Percentiles rank a stretch among this genome's conserved stretches.
Conservation (phyloP, 2,329 filamentous ascomycete genomes). For the Claviceps sp. region DNA sequence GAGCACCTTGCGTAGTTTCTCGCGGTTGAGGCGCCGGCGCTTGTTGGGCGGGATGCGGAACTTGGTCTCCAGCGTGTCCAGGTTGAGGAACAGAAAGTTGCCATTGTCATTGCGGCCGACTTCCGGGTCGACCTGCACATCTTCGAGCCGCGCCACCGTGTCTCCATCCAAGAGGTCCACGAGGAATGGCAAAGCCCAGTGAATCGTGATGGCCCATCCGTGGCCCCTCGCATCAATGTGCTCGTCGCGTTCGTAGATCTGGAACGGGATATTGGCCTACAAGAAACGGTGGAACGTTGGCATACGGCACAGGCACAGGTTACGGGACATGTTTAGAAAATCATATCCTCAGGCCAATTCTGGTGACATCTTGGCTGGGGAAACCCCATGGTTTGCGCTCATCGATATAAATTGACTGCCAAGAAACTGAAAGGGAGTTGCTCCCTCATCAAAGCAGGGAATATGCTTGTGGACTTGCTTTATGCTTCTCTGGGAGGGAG, state of each 20-base stretch:
- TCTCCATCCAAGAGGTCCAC: conserved; percentile 12
- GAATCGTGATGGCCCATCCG: conserved; percentile 47
- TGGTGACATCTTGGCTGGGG: too few relatives aligned
- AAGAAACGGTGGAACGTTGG: background rate
- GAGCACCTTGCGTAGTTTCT: conserved; percentile 20
- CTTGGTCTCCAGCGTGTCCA: conserved; percentile 21
- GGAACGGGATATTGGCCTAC: conserved; percentile 18
- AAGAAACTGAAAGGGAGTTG: too few relatives aligned
- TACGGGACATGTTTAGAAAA: too few relatives aligned
- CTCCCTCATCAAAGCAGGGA: too few relatives aligned
- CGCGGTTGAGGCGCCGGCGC: conserved; percentile 22
- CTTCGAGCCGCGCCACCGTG: conserved; percentile 12
- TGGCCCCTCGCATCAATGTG: conserved; percentile 19
- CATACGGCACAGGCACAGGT: background rate
- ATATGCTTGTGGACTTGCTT: too few relatives aligned
- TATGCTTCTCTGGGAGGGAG: too few relatives aligned
- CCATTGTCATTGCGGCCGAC: conserved; percentile 25
- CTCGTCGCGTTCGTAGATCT: conserved; percentile 18
- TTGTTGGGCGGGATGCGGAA: conserved; percentile 25
- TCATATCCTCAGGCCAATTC: too few relatives aligned
- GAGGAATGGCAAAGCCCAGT: conserved; percentile 36
- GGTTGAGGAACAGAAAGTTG: conserved; percentile 27
- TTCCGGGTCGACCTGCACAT: conserved; percentile 19
- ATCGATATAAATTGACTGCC: too few relatives aligned
- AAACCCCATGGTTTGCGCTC: too few relatives aligned